These are phyloP conservation scores for Leishmania gerbilli DNA, from an alignment of 208 protist species.

Conservation along the genomic window DNA sequence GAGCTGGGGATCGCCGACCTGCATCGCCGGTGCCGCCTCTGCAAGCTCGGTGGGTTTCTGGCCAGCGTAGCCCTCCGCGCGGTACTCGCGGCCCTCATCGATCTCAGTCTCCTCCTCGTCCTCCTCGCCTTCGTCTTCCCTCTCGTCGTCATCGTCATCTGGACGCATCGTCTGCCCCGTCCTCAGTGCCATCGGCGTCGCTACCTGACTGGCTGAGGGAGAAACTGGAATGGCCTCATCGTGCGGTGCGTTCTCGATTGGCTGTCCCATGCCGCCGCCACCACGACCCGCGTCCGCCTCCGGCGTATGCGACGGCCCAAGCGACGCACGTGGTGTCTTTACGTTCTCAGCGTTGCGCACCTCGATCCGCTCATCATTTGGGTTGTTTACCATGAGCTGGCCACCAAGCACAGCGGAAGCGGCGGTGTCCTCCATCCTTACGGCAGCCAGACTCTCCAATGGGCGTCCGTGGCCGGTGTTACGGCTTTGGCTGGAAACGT, in stretches of 20 bases:
- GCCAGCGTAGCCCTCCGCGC: slow-evolving; percentile 54
- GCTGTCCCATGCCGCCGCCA: slow-evolving; percentile 16
- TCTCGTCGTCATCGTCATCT: slow-evolving; percentile 31
- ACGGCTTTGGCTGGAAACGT: neutral
- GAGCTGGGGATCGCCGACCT: slow-evolving; percentile 9
- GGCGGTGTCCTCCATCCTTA: neutral
- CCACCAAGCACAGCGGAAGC: slow-evolving; percentile 25
- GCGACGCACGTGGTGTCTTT: slow-evolving; percentile 45
- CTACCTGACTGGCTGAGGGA: slow-evolving; percentile 24
- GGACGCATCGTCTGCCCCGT: slow-evolving; percentile 14
- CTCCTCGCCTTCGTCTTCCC: slow-evolving; percentile 35
- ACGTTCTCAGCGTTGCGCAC: slow-evolving; percentile 61
- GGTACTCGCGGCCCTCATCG: slow-evolving; percentile 29
- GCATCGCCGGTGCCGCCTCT: slow-evolving; percentile 17
- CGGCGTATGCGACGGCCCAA: slow-evolving; percentile 15
- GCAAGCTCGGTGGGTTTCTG: slow-evolving; percentile 67
- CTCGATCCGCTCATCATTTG: slow-evolving; percentile 86
- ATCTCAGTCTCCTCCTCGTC: slow-evolving; percentile 47
- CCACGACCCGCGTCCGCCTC: slow-evolving; percentile 12
- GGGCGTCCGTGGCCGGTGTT: neutral
- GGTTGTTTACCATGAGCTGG: slow-evolving; percentile 77
- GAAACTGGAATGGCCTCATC: slow-evolving; percentile 62
- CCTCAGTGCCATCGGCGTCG: slow-evolving; percentile 32
- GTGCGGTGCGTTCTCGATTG: slow-evolving; percentile 65
- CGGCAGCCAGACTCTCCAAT: slow-evolving; percentile 6